A percentile compares a stretch with the other conserved stretches of the same genome.
Evolutionary conservation across 73 alveolate species (phyloP).

Genomic region (Urostyla sp.): DNA sequence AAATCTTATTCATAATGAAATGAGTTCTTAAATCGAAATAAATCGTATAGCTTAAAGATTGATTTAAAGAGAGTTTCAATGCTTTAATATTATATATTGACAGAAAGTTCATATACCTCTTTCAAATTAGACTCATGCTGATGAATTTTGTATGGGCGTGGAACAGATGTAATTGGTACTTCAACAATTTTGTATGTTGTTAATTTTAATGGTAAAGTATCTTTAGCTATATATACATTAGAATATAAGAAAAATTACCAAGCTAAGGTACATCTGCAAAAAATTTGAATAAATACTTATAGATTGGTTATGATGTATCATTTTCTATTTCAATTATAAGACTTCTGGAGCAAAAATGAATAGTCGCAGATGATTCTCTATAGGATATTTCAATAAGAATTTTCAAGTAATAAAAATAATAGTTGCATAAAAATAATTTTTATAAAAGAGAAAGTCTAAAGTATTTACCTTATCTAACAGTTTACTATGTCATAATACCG

Average conservation of each 20-base stretch:
- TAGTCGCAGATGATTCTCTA: conserved; percentile 46
- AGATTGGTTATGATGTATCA: conserved; percentile 20
- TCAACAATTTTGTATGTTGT: conserved; percentile 33
- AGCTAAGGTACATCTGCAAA: conserved; percentile 29
- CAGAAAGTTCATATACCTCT: conserved; percentile 4
- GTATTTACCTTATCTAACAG: no score
- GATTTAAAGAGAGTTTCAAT: conserved; percentile 49
- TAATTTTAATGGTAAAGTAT: conserved; percentile 8
- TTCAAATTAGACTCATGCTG: neutral
- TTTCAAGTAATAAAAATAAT: neutral
- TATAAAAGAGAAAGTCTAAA: no score
- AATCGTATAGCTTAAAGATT: conserved; percentile 37
- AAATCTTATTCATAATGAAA: conserved; percentile 48
- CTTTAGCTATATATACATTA: neutral
- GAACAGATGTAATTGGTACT: conserved; percentile 51
- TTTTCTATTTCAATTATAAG: conserved; percentile 57
- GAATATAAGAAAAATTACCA: neutral
- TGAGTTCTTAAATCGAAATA: conserved; percentile 49
- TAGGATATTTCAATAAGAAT: neutral
- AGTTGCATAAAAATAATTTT: conserved; percentile 5
- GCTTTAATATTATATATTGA: conserved; percentile 38
- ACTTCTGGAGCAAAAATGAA: conserved; percentile 69
- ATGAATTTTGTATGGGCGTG: conserved; percentile 59
- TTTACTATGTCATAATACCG: conserved; percentile 64
- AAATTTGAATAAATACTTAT: conserved; percentile 29